A percentile compares a stretch with the other conserved stretches of the same genome.
phyloP scores from a whole-genome alignment of 768 basidiomycete species.

The Podaxis carcinomalis region DNA sequence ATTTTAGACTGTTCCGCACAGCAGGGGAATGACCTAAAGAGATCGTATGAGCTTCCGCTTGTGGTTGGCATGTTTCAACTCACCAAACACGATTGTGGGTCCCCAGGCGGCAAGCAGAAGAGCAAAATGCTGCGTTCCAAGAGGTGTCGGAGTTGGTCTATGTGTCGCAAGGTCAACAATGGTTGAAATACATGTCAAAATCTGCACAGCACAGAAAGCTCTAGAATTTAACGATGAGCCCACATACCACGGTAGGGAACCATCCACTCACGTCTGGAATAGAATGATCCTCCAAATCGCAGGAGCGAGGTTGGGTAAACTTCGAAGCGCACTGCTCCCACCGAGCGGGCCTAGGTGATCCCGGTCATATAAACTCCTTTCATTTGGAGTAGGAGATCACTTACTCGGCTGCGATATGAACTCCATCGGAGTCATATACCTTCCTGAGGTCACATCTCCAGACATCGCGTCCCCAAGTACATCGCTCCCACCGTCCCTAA shows the following conservation, averaged over 20 bases:
- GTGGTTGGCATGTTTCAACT: constrained; percentile 11
- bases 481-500: constrained; percentile 3
- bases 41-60: not conserved
- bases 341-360: constrained; percentile 11
- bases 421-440: constrained; percentile 2
- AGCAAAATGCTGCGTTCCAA: constrained; percentile 65
- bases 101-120: constrained; percentile 57
- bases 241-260: not conserved
- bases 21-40: constrained; percentile 30
- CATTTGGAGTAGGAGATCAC: not conserved
- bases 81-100: constrained; percentile 52
- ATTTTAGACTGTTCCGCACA: constrained; percentile 33
- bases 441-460: not conserved
- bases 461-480: not conserved
- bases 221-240: constrained; percentile 18
- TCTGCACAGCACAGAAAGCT: constrained; percentile 40
- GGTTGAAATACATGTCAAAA: constrained; percentile 46
- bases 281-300: constrained; percentile 48
- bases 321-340: constrained; percentile 18
- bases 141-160: constrained; percentile 38
- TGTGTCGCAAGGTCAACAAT: constrained; percentile 43
- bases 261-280: constrained; percentile 48
- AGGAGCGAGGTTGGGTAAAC: constrained; percentile 31
- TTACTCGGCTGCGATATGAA: constrained; percentile 3
- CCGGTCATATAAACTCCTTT: not conserved